Evolutionary conservation across 192 early-diverging fungal species (phyloP).

Genomic region (Gigaspora rosea): DNA sequence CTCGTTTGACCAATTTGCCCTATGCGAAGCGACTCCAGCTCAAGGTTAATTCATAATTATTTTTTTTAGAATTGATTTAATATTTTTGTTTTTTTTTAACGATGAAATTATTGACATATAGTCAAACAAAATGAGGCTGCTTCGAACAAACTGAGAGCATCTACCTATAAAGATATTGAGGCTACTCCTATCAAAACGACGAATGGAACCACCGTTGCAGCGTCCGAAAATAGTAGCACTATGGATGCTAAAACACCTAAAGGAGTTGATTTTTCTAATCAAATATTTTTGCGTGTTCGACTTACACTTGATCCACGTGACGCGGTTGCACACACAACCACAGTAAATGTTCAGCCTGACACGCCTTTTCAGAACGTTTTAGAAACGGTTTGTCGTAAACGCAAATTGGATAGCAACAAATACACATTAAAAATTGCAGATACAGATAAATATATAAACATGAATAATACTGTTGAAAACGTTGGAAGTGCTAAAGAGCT

Average conservation of each 20-base stretch:
- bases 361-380: slow-evolving; percentile 81
- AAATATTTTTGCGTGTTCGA: slow-evolving; percentile 57
- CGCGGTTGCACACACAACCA: slow-evolving; percentile 90
- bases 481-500: slow-evolving; percentile 64
- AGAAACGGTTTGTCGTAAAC: slow-evolving; percentile 82
- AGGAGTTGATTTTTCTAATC: slow-evolving; percentile 39
- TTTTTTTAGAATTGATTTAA: neutral
- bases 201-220: neutral
- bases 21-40: slow-evolving; percentile 75
- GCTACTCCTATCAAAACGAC: neutral
- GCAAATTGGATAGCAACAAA: slow-evolving; percentile 81
- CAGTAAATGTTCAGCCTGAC: slow-evolving; percentile 71
- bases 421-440: slow-evolving; percentile 88
- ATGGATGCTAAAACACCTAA: neutral
- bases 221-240: neutral
- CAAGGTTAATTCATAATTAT: slow-evolving; percentile 50
- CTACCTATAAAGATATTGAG: neutral
- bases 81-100: neutral
- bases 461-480: slow-evolving; percentile 77
- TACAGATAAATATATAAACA: slow-evolving; percentile 68
- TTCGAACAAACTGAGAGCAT: neutral
- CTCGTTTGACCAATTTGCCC: slow-evolving; percentile 88
- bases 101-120: neutral
- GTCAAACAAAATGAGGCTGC: slow-evolving; percentile 41
- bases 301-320: slow-evolving; percentile 47